Evolutionary conservation across 352 stramenopile genomes (phyloP).

Genomic region (Globisporangium perplexum): DNA sequence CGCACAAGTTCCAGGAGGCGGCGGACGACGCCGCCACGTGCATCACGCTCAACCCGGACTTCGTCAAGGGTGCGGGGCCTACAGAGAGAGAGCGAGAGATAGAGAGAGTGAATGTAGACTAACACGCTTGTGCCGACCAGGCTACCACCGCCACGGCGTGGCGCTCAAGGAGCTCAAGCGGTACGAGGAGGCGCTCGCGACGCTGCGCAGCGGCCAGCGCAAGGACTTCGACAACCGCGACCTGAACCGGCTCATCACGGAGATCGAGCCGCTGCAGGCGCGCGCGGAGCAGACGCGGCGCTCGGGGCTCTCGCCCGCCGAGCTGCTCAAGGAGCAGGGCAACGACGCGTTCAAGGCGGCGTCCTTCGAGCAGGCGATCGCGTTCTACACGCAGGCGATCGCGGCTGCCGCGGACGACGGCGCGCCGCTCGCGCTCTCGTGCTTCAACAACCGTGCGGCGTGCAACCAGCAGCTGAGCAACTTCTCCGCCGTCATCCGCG

Average conservation of each 20-base stretch:
- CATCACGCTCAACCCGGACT: conserved; percentile 89
- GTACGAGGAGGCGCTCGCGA: conserved; percentile 74
- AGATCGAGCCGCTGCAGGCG: conserved; percentile 78
- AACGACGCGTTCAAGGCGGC: conserved; percentile 92
- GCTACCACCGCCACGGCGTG: conserved; percentile 92
- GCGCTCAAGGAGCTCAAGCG: conserved; percentile 87
- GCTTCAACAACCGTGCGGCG: conserved; percentile 93
- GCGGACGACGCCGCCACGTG: conserved; percentile 84
- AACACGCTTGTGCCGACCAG: too few species aligned
- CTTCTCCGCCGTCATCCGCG: conserved; percentile 93
- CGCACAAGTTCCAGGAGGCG: conserved; percentile 75
- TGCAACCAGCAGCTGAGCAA: conserved; percentile 97
- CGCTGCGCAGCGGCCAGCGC: conserved; percentile 62
- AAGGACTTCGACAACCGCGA: conserved; percentile 86
- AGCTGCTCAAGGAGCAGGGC: conserved; percentile 91
- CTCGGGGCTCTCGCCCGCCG: conserved; percentile 67
- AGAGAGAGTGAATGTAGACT: too few species aligned
- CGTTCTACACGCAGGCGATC: conserved; percentile 91
- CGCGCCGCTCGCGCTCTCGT: conserved; percentile 87
- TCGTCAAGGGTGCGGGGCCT: conserved; percentile 82
- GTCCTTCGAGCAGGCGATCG: conserved; percentile 89
- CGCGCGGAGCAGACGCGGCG: conserved; percentile 57
- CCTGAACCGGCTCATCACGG: conserved; percentile 70
- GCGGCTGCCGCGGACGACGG: conserved; percentile 69
- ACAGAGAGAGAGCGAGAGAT: too few species aligned